Conservation (phyloP, 306 rosid genomes). For the Gleditsia sinensis region DNA sequence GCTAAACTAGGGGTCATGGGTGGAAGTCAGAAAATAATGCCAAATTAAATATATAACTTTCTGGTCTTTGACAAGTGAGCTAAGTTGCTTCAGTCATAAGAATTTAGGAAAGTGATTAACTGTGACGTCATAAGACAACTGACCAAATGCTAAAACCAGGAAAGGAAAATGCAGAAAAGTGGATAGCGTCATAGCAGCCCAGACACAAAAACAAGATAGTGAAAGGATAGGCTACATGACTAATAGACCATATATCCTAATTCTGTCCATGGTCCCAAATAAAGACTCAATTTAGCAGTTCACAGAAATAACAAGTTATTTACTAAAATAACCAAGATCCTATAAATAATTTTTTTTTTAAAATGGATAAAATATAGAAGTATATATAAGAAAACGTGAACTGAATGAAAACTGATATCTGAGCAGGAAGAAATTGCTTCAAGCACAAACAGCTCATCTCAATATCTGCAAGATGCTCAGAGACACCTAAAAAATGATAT, state of each 20-base stretch:
- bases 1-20: not conserved
- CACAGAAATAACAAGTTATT: slow-evolving; percentile 16
- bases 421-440: slow-evolving; percentile 23
- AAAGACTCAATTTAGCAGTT: slow-evolving; percentile 4
- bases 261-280: not conserved
- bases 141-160: slow-evolving; percentile 17
- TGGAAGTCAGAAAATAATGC: slow-evolving; percentile 18
- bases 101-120: slow-evolving; percentile 11
- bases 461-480: slow-evolving; percentile 24
- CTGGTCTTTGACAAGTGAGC: slow-evolving; percentile 24
- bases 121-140: not conserved
- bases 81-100: slow-evolving; percentile 21
- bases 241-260: slow-evolving; percentile 14
- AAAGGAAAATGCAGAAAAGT: slow-evolving; percentile 35
- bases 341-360: no score
- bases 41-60: slow-evolving; percentile 18
- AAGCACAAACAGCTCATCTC: slow-evolving; percentile 28
- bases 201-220: not conserved
- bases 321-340: slow-evolving; percentile 5
- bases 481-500: slow-evolving; percentile 28
- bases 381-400: slow-evolving; percentile 8
- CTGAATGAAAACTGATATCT: slow-evolving; percentile 1
- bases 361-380: not conserved
- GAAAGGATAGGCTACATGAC: slow-evolving; percentile 4
- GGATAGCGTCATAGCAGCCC: slow-evolving; percentile 1